Base-by-base conservation (phyloP, 2,329 filamentous ascomycete species). In the Aspergillus tubingensis region DNA sequence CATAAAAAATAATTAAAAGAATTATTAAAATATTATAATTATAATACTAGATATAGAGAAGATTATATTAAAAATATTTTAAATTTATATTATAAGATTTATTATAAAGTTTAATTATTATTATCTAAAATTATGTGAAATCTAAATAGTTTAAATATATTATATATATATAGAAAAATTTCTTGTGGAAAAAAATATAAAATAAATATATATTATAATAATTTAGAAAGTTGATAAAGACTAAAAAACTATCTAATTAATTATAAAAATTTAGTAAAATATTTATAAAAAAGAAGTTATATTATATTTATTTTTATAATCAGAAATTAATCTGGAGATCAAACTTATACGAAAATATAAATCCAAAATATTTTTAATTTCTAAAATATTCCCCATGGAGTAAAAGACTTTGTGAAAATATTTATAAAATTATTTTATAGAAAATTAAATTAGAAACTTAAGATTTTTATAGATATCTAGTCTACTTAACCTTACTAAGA, bases 191-290 rank as follows among this genome's bases (percentile, higher is more conserved):
- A 19, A 48, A n/a, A 11, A 30, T 32, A 41, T 39, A 23, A 21
- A 58, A 43, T 23, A 15, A 43, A 23, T 23, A 17, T 39, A 57
- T 15, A 25, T 43, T 54, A 15, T 53, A 44, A 36, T 53, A 53
- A 19, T 48, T 25, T 32, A n/a, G 4, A 4, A 50, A 17, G 5
- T 36, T 17, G 21, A 17, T 4, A 8, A 3, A n/a, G 1, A 30
- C 7, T 3, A 41, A 17, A 7, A 41, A 41, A 5, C 19, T 36
- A 17, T 11, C 30, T 32, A 2, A n/a, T 32, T 11, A 30, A 21
- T 11, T 50, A 19, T 4, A 19, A 30, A 3, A 10, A 7, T 50
- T 17, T 50, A 30, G 3, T 30, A 36, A 36, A 32, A 19, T 36
- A 32, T 32, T 41, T n/a, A 41, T 41, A n/a, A n/a, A 41, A 17